A percentile compares a stretch with the other conserved stretches of the same genome.
These are phyloP conservation scores for Ceratobasidium sp. DNA, from an alignment of 1,284 basidiomycete genomes.

Conservation along the genomic window DNA sequence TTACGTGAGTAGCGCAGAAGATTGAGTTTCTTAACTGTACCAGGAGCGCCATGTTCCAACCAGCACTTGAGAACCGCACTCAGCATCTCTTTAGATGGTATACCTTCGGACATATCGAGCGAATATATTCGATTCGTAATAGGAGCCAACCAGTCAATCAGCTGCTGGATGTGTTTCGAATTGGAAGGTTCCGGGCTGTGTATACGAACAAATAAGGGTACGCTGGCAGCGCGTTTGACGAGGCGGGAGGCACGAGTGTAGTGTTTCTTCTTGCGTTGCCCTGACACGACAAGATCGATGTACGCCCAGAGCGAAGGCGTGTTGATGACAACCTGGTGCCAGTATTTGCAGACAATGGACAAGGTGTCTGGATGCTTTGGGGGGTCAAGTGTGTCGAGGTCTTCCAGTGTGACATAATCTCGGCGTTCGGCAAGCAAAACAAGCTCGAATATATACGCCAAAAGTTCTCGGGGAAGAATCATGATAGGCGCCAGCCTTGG, in stretches of 20 bases:
- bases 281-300: conserved; percentile 6
- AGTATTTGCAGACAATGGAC: conserved; percentile 1
- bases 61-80: not conserved
- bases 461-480: conserved; percentile 4
- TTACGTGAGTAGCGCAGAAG: not conserved
- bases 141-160: not conserved
- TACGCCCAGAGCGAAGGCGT: conserved; percentile 8
- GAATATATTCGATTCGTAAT: not conserved
- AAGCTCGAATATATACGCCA: conserved; percentile 10
- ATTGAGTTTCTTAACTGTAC: not conserved
- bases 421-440: not conserved
- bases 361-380: too few species aligned
- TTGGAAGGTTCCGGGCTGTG: not conserved
- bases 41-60: not conserved
- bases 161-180: not conserved
- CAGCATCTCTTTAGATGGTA: not conserved
- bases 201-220: not conserved
- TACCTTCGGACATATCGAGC: not conserved
- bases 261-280: too few species aligned
- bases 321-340: not conserved
- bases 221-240: not conserved
- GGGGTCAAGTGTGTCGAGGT: too few species aligned
- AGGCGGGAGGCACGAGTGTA: not conserved
- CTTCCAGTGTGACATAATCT: too few species aligned
- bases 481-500: not conserved